These are phyloP conservation scores for Heimioporus sp. DNA, from an alignment of 768 basidiomycete species.

Conservation along the genomic window DNA sequence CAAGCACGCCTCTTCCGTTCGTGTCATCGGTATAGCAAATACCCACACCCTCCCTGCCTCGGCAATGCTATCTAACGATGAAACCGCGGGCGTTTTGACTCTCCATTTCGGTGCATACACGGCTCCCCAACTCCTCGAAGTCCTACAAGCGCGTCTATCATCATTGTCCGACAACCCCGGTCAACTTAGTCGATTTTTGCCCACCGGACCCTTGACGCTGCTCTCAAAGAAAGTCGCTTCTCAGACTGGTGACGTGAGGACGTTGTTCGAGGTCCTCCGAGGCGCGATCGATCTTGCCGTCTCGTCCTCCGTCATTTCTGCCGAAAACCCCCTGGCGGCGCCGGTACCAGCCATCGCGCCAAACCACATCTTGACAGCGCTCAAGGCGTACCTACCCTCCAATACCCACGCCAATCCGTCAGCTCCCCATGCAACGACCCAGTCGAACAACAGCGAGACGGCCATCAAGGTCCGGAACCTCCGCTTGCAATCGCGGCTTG, in stretches of 20 bases:
- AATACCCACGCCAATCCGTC: slow-evolving; percentile 15
- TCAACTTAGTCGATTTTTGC: slow-evolving; percentile 54
- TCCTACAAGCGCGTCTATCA: slow-evolving; percentile 63
- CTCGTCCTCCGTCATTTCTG: slow-evolving; percentile 19
- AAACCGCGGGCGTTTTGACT: slow-evolving; percentile 48
- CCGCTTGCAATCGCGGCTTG: slow-evolving; percentile 72
- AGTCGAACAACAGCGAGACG: slow-evolving; percentile 54
- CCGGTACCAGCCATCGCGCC: slow-evolving; percentile 54
- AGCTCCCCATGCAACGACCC: slow-evolving; percentile 16
- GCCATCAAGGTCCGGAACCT: slow-evolving; percentile 64
- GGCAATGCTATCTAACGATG: slow-evolving; percentile 35
- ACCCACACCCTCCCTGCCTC: slow-evolving; percentile 79
- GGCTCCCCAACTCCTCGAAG: slow-evolving; percentile 63
- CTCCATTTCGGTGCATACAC: slow-evolving; percentile 83
- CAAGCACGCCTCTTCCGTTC: slow-evolving; percentile 48
- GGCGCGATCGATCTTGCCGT: slow-evolving; percentile 73
- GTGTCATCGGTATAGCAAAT: slow-evolving; percentile 85
- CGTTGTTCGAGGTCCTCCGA: slow-evolving; percentile 75
- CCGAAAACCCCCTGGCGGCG: slow-evolving; percentile 29
- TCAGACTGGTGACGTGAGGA: slow-evolving; percentile 80
- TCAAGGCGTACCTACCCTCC: slow-evolving; percentile 66
- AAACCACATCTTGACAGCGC: slow-evolving; percentile 65
- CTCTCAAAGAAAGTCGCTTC: slow-evolving; percentile 80
- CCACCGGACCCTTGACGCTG: slow-evolving; percentile 60
- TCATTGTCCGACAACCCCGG: slow-evolving; percentile 41